These are phyloP conservation scores for Pythium insidiosum DNA, from an alignment of 352 stramenopile genomes.

Conservation along the genomic window DNA sequence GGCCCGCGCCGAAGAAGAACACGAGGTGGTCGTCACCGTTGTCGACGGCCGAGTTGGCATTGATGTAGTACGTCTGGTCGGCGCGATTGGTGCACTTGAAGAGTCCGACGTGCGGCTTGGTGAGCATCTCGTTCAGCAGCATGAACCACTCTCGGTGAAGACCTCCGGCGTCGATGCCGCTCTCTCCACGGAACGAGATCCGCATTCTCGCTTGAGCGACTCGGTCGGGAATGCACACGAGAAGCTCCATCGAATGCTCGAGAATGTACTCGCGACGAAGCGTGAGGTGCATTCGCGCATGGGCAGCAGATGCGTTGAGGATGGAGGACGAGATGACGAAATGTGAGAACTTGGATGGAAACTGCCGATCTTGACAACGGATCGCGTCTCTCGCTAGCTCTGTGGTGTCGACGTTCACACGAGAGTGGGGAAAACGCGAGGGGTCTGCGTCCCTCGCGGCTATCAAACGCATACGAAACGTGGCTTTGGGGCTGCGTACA, in stretches of 20 bases:
- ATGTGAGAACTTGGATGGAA: no score
- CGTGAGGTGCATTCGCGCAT: background rate
- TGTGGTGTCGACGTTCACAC: no score
- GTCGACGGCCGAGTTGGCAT: slow-evolving; percentile 13
- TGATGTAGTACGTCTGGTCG: slow-evolving; percentile 17
- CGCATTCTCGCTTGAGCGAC: slow-evolving; percentile 45
- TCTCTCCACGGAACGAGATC: slow-evolving; percentile 77
- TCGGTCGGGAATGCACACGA: slow-evolving; percentile 31
- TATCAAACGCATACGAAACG: no score
- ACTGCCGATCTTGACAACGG: no score
- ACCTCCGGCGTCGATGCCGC: no score
- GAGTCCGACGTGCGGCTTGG: slow-evolving; percentile 11
- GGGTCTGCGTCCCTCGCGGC: no score
- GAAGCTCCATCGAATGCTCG: slow-evolving; percentile 51
- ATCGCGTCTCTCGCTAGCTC: no score
- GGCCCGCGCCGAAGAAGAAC: slow-evolving; percentile 13
- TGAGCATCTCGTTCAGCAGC: slow-evolving; percentile 21
- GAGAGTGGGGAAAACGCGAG: no score
- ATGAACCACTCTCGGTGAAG: slow-evolving; percentile 57
- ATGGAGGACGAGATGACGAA: background rate
- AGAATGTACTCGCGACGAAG: slow-evolving; percentile 25
- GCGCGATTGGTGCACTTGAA: slow-evolving; percentile 16
- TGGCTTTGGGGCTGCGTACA: no score
- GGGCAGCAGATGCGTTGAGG: background rate
- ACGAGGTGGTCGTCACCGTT: slow-evolving; percentile 17